A percentile compares a stretch with the other conserved stretches of the same genome.
Conservation (phyloP, 2,329 filamentous ascomycete genomes). For the Endoconidiophora laricicola region DNA sequence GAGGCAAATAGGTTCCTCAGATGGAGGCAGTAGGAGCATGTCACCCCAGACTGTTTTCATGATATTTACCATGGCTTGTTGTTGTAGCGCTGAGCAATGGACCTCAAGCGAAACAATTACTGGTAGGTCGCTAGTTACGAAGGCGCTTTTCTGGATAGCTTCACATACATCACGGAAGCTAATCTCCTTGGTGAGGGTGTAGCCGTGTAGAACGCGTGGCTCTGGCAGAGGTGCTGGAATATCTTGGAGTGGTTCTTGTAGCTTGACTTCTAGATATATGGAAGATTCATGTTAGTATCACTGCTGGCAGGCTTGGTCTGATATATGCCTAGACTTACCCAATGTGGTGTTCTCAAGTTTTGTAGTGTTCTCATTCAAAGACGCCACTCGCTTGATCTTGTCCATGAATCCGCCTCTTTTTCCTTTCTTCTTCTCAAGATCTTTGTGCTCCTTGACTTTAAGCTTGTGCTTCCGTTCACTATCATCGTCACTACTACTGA, state of each 20-base stretch:
- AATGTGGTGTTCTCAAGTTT: constrained; percentile 33
- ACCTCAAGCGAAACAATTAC: constrained; percentile 93
- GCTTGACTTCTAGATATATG: constrained; percentile 6
- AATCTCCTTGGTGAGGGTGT: constrained; percentile 79
- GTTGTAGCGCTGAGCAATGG: constrained; percentile 65
- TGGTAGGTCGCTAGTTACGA: constrained; percentile 57
- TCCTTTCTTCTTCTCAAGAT: constrained; percentile 36
- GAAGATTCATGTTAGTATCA: not conserved
- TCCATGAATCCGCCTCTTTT: constrained; percentile 40
- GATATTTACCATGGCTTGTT: constrained; percentile 80
- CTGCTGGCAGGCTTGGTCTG: constrained; percentile 15
- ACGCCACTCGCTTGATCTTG: constrained; percentile 38
- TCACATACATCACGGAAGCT: constrained; percentile 73
- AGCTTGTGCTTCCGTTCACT: constrained; percentile 16
- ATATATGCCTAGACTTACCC: constrained; percentile 19
- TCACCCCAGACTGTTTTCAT: constrained; percentile 74
- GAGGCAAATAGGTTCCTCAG: constrained; percentile 31
- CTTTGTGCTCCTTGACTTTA: constrained; percentile 26
- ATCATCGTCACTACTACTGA: constrained; percentile 33
- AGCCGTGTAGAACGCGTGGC: constrained; percentile 69
- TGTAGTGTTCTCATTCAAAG: constrained; percentile 27
- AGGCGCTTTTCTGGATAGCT: constrained; percentile 64
- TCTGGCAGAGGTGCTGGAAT: constrained; percentile 31
- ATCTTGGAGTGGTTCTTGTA: not conserved
- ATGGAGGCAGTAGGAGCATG: constrained; percentile 44